Conservation (phyloP, 345 rosid genomes). For the Draba incana region DNA sequence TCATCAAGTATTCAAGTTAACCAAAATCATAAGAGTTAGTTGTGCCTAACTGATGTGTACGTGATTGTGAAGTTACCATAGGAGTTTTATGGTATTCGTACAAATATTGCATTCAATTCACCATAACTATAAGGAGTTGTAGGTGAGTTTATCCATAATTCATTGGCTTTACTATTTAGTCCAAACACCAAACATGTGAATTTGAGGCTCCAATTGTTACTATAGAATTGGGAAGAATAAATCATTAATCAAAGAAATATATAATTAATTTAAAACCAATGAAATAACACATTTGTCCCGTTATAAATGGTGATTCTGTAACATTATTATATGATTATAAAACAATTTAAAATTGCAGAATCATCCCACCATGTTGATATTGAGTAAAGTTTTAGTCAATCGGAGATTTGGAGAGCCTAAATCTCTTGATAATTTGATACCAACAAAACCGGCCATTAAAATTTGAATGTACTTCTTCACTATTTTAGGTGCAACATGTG, state of each 20-base stretch:
- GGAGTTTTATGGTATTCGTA: constrained; percentile 3
- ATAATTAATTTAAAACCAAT: neutral
- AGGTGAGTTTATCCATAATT: neutral
- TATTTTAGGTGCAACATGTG: constrained; percentile 35
- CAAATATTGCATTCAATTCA: constrained; percentile 7
- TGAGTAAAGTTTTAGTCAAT: neutral
- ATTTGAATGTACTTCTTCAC: constrained; percentile 12
- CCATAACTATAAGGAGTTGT: neutral
- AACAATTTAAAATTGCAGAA: neutral
- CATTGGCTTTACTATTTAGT: neutral
- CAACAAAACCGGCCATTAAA: neutral
- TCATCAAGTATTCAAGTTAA: too few relatives aligned
- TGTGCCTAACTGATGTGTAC: constrained; percentile 7
- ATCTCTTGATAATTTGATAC: too few relatives aligned
- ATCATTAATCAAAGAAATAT: neutral
- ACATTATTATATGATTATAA: neutral
- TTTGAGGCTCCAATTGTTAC: neutral
- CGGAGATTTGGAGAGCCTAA: neutral
- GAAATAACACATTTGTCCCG: neutral
- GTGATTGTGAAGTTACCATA: neutral
- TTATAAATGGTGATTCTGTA: neutral
- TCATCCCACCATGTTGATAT: neutral
- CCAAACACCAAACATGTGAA: neutral
- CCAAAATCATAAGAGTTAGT: too few relatives aligned
- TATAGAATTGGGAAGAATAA: neutral